A percentile compares a stretch with the other conserved stretches of the same genome.
phyloP scores from a whole-genome alignment of 116 monocot species.

The Cymodocea nodosa region DNA sequence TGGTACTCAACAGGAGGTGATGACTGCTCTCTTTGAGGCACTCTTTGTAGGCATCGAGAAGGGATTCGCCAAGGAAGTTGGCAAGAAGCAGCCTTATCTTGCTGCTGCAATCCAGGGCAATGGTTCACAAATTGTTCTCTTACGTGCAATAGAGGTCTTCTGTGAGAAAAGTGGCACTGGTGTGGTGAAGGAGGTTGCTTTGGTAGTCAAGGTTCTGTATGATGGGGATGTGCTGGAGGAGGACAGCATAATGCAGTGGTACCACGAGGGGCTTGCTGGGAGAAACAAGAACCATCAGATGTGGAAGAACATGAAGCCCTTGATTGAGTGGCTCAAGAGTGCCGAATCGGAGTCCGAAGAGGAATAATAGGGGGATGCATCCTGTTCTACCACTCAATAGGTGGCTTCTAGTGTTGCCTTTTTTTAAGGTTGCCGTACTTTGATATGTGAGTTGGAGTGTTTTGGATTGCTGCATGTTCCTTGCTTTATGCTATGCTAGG shows the following conservation, averaged over 20 bases:
- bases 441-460: too few relatives aligned
- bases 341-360: conserved; percentile 73
- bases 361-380: conserved; percentile 6
- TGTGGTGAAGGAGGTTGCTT: conserved; percentile 58
- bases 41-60: conserved; percentile 60
- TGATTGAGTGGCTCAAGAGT: conserved; percentile 80
- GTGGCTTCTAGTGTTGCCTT: too few relatives aligned
- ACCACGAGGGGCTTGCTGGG: conserved; percentile 24
- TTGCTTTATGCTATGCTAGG: too few relatives aligned
- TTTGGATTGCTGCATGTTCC: too few relatives aligned
- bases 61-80: conserved; percentile 67
- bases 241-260: conserved; percentile 62
- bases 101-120: conserved; percentile 29
- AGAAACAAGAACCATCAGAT: conserved; percentile 17
- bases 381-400: too few relatives aligned
- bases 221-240: conserved; percentile 67
- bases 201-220: conserved; percentile 52
- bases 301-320: conserved; percentile 67
- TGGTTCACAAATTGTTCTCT: conserved; percentile 33
- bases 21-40: conserved; percentile 47
- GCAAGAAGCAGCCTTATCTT: conserved; percentile 45
- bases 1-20: conserved; percentile 25
- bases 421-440: too few relatives aligned
- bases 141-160: conserved; percentile 41
- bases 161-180: conserved; percentile 28